Conservation (phyloP, 495 filamentous ascomycete genomes). For the Talaromyces adpressus region DNA sequence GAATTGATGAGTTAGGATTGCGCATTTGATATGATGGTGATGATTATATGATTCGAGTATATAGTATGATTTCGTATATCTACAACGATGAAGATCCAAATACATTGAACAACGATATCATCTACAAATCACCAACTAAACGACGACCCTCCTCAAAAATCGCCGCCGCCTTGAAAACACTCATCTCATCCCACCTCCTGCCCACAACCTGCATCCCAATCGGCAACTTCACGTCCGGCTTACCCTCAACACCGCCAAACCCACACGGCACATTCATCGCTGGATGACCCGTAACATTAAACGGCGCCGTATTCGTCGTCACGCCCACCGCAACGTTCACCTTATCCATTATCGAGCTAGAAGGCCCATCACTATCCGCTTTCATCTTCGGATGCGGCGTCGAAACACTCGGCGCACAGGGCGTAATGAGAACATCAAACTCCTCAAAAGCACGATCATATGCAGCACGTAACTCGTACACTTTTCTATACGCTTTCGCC, state of each 20-base stretch:
- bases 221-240: constrained; percentile 39
- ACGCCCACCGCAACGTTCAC: constrained; percentile 35
- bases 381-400: constrained; percentile 19
- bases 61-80: neutral
- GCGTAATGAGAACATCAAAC: constrained; percentile 40
- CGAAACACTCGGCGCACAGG: constrained; percentile 36
- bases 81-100: neutral
- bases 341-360: constrained; percentile 23
- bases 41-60: neutral
- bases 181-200: constrained; percentile 38
- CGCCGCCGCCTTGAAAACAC: constrained; percentile 18
- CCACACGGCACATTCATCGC: constrained; percentile 50
- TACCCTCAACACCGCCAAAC: constrained; percentile 35
- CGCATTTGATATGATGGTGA: neutral
- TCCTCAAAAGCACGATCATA: constrained; percentile 35
- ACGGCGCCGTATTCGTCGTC: constrained; percentile 48
- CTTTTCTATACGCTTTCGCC: constrained; percentile 34
- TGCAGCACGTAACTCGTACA: constrained; percentile 32
- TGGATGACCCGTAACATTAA: constrained; percentile 53
- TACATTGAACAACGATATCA: neutral
- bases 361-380: neutral
- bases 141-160: constrained; percentile 14
- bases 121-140: neutral
- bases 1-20: neutral
- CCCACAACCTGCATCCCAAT: constrained; percentile 55